These are phyloP conservation scores for Sanghuangporus sanghuang DNA, from an alignment of 1,284 basidiomycete genomes.

Conservation along the genomic window DNA sequence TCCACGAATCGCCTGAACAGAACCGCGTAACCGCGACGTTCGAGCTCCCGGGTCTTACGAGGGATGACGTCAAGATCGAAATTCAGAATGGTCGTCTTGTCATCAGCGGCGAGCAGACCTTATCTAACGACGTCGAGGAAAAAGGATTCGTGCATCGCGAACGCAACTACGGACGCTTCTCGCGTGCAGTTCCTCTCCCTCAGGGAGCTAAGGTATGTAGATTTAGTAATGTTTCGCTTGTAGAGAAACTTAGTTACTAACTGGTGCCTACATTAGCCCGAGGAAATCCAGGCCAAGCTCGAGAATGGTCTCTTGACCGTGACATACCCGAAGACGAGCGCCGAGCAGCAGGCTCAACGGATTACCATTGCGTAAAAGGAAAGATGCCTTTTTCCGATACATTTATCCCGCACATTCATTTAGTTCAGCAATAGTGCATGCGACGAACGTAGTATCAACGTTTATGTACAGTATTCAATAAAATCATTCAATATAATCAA, in stretches of 20 bases:
- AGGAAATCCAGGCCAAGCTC: conserved; percentile 23
- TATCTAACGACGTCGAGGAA: conserved; percentile 32
- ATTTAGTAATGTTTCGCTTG: neutral
- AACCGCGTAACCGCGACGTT: conserved; percentile 23
- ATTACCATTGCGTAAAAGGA: conserved; percentile 20
- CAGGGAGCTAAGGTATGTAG: conserved; percentile 14
- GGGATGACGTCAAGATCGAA: conserved; percentile 9
- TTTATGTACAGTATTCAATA: neutral
- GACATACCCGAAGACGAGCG: conserved; percentile 22
- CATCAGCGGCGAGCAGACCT: conserved; percentile 39
- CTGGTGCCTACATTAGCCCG: conserved; percentile 7
- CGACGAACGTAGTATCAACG: neutral
- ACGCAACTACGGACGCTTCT: conserved; percentile 42
- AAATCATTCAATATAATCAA: no score
- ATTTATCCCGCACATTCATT: no score
- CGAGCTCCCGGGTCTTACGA: conserved; percentile 36
- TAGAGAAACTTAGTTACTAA: neutral
- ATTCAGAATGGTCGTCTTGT: conserved; percentile 19
- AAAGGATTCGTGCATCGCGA: conserved; percentile 45
- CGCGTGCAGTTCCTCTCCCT: conserved; percentile 30
- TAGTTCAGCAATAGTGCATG: neutral
- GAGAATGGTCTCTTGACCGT: conserved; percentile 24
- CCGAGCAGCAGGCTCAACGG: conserved; percentile 19
- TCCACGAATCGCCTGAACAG: conserved; percentile 9
- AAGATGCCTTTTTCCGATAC: neutral